Evolutionary conservation across 345 rosid genomes (phyloP), one percentile per base, ranked within the genome.

Genomic region (Citrus inodora): DNA sequence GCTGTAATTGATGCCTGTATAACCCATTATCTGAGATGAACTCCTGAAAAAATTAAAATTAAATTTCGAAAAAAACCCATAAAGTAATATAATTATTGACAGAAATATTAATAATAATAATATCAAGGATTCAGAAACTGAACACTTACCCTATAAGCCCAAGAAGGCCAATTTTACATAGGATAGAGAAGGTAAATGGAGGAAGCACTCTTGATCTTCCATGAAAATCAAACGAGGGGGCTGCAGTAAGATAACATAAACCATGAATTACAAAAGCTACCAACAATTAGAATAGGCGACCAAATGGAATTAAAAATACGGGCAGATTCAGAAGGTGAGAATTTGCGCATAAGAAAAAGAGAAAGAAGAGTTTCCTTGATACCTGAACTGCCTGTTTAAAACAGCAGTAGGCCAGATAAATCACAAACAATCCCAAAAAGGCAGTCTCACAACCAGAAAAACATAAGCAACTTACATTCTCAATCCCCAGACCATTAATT

Each of bases 121-220:
- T 11, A 46, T 16, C 16, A 46, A 46, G 0, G 51, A 46, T 46
- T 46, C 17, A 46, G 51, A 0, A 46, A 13, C 64, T 60, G 25
- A 19, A 61, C 30, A 4, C 63, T 58, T 89, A 95, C 98, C 98
- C 98, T 51, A 92, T 93, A 0, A 95, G 40, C 27, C 98, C 97
- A 11, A 95, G 93, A 82, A 95, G 88, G 38, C 87, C 90, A 77
- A 95, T 88, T 79, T 90, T 93, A 65, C 88, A 82, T 13, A 94
- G 67, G 22, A 92, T 85, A 3, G 93, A 79, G 81, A 83, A 86
- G 76, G 76, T 92, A 76, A 95, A 84, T 3, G 93, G 92, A 67
- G 98, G 97, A 81, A 95, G 97, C 14, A 73, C 83, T 80, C 87
- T 81, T 80, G 97, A 92, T 86, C 98, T 46, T 95, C 94, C 82